phyloP scores from a whole-genome alignment of 2,329 filamentous ascomycete species.

The Botrytis fragariae region DNA sequence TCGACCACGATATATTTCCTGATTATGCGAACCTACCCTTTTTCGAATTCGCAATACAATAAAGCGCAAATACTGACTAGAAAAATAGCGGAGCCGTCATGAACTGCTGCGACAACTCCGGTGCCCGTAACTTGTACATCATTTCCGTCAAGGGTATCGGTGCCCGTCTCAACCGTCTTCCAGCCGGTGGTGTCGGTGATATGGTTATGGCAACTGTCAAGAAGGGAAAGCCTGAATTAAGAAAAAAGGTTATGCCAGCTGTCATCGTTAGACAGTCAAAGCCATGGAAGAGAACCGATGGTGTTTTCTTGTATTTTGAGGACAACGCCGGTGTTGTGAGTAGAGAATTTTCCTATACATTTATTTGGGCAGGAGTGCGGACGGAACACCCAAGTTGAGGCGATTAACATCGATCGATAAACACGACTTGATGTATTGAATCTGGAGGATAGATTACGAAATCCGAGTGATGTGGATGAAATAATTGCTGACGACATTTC shows the following conservation, averaged over 20 bases:
- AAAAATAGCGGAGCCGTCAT: constrained; percentile 85
- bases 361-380: neutral
- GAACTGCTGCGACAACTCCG: constrained; percentile 99
- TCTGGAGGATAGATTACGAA: neutral
- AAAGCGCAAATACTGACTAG: constrained; percentile 20
- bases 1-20: neutral
- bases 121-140: constrained; percentile 98
- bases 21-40: neutral
- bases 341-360: constrained; percentile 39
- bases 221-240: constrained; percentile 99
- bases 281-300: constrained; percentile 98
- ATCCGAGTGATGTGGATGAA: neutral
- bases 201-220: constrained; percentile 99
- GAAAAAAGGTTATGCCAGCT: constrained; percentile 99
- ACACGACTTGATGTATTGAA: neutral
- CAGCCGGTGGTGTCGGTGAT: constrained; percentile 96
- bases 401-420: neutral
- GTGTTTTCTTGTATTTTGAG: constrained; percentile 99
- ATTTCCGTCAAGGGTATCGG: constrained; percentile 99
- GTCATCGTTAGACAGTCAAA: constrained; percentile 99
- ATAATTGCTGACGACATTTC: constrained; percentile 40
- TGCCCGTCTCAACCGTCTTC: constrained; percentile 95
- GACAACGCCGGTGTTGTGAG: constrained; percentile 98
- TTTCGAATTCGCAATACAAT: constrained; percentile 12
- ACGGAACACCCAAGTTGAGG: neutral